Base-by-base conservation (phyloP, 2,329 filamentous ascomycete genomes). In the Colletotrichum sp. region DNA sequence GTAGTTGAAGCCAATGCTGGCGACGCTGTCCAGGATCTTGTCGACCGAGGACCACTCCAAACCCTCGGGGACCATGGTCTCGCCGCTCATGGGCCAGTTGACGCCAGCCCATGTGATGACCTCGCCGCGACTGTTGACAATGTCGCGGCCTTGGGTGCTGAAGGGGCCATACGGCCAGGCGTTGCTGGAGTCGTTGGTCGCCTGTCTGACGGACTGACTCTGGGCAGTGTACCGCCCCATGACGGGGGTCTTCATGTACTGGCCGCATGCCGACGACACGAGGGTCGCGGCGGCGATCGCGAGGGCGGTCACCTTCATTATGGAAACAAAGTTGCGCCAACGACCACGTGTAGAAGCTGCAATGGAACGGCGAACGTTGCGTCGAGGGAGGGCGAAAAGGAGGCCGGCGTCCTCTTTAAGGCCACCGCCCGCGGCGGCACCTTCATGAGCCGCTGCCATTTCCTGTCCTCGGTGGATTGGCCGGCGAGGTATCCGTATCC, bases 31-130 rank as follows among this genome's bases (percentile, higher is more conserved):
- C 2, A 90, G 86, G 34, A 91, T 88, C 13, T 82, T 83, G 43
- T 83, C 82, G 30, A 91, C 83, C 0, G 89, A 90, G 55, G 87
- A 85, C 81, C 90, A 90, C 78, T 90, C 88, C 7, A 91, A 83
- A 8, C 90, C 90, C 79, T 91, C 90, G 0, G 89, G 90, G 4
- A 91, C 85, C 89, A 91, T 91, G n/a, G 87, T 85, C 36, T 91
- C 89, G 69, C 86, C 85, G 39, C 87, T 86, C 9, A 88, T 89
- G 14, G 89, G 88, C 89, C 89, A 91, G 76, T 91, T 91, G 7
- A 86, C 84, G 3, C 89, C 88, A 8, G 86, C 87, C 73, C 86
- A 85, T 14, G 83, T 84, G 65, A 88, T 82, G 24, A 82, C 82
- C 7, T 82, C 79, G 28, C 83, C 83, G 3, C 82, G 81, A 36